Conservation (phyloP, 352 stramenopile species). For the Phytophthora hibernalis region DNA sequence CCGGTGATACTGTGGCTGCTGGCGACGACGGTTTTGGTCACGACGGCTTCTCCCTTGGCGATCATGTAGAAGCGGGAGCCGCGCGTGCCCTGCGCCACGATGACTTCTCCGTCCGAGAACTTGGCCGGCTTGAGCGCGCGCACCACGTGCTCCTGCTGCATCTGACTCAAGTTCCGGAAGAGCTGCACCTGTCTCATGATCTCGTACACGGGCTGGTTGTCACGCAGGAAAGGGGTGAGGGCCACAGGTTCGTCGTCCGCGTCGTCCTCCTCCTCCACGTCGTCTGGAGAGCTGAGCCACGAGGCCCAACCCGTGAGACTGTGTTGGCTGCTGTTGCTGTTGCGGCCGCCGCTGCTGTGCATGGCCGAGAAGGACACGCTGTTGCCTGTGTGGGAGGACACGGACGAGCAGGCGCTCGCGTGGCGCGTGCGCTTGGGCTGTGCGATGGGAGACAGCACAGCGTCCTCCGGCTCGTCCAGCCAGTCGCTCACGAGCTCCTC, state of each 20-base stretch:
- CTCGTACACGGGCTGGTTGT: conserved; percentile 90
- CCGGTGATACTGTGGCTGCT: conserved; percentile 45
- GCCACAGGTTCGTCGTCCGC: conserved; percentile 71
- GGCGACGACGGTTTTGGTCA: conserved; percentile 73
- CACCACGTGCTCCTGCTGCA: conserved; percentile 89
- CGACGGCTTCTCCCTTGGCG: conserved; percentile 85
- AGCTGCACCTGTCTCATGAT: conserved; percentile 90
- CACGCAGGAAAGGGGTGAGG: conserved; percentile 76
- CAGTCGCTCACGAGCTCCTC: conserved; percentile 79
- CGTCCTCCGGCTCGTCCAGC: conserved; percentile 77
- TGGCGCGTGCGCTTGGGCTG: conserved; percentile 33
- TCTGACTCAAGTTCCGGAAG: conserved; percentile 88
- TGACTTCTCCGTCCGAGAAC: conserved; percentile 84
- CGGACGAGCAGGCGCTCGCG: conserved; percentile 63
- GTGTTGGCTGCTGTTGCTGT: conserved; percentile 63
- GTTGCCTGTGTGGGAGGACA: conserved; percentile 53
- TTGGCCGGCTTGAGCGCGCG: conserved; percentile 84
- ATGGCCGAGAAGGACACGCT: conserved; percentile 42
- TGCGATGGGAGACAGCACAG: conserved; percentile 57
- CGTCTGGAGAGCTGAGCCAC: conserved; percentile 75
- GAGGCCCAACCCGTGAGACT: conserved; percentile 65
- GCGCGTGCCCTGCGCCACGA: conserved; percentile 87
- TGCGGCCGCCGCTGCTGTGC: conserved; percentile 43
- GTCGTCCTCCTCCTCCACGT: conserved; percentile 71
- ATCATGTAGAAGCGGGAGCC: conserved; percentile 93